Evolutionary conservation across 2,329 filamentous ascomycete genomes (phyloP).

Genomic region (Arthrinium phaeospermum): DNA sequence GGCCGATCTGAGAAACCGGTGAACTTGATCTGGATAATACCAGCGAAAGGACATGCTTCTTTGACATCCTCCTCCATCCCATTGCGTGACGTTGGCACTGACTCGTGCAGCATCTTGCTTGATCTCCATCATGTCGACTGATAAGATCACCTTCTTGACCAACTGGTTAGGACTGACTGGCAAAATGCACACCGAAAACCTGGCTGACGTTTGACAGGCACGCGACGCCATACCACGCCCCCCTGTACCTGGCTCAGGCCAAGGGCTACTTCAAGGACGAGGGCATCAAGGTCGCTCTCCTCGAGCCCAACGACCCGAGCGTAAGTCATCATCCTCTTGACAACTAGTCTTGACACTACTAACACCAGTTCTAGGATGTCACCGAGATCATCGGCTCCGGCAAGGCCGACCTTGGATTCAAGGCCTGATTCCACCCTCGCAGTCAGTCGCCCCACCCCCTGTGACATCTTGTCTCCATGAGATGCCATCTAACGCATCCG

Average conservation of each 20-base stretch:
- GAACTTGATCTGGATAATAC: conserved; percentile 89
- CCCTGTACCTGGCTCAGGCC: conserved; percentile 76
- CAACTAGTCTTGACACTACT: background rate
- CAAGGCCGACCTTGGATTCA: conserved; percentile 80
- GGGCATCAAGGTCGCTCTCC: conserved; percentile 76
- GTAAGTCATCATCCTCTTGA: conserved; percentile 45
- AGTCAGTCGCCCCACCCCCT: conserved; percentile 45
- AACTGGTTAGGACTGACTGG: conserved; percentile 67
- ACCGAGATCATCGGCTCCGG: conserved; percentile 80
- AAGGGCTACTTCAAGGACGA: conserved; percentile 78
- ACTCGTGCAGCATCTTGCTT: conserved; percentile 45
- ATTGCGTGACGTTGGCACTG: background rate
- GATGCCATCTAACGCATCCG: background rate
- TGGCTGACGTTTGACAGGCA: conserved; percentile 58
- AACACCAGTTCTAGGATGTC: conserved; percentile 61
- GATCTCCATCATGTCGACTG: conserved; percentile 72
- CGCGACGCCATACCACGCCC: conserved; percentile 81
- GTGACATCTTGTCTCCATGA: background rate
- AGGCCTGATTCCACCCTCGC: conserved; percentile 82
- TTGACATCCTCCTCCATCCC: conserved; percentile 46
- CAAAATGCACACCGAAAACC: conserved; percentile 9
- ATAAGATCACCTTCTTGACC: conserved; percentile 85
- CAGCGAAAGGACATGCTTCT: conserved; percentile 87
- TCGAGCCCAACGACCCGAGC: conserved; percentile 80
- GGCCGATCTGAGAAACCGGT: conserved; percentile 73